A percentile compares a stretch with the other conserved stretches of the same genome.
Evolutionary conservation across 495 filamentous ascomycete genomes (phyloP).

Genomic region (Neurospora discreta): DNA sequence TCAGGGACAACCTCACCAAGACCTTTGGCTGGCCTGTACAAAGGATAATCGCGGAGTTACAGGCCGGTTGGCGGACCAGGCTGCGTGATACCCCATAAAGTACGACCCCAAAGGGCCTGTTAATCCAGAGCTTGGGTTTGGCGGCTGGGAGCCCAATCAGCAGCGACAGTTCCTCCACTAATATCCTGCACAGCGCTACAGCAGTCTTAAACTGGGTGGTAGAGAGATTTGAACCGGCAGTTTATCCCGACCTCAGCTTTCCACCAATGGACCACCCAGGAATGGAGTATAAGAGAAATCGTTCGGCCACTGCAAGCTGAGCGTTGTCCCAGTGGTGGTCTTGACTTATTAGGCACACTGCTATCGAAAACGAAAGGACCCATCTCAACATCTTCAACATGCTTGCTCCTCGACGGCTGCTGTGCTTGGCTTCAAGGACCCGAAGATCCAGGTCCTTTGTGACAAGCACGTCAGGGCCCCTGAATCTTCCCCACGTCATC

Average conservation of each 20-base stretch:
- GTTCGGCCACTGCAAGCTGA: neutral
- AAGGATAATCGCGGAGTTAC: neutral
- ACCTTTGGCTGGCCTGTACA: slow-evolving; percentile 18
- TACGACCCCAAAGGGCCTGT: neutral
- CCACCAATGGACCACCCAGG: neutral
- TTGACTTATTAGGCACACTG: slow-evolving; percentile 3
- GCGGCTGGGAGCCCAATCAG: neutral
- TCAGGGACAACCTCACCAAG: slow-evolving; percentile 1
- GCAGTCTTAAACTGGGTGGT: neutral
- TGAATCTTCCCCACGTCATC: neutral
- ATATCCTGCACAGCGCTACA: neutral
- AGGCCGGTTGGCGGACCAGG: neutral
- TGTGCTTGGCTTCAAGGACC: neutral
- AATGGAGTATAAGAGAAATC: neutral
- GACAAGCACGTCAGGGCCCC: neutral
- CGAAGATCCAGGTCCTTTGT: neutral
- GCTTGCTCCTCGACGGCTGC: slow-evolving; percentile 4
- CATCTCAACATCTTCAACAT: slow-evolving; percentile 4
- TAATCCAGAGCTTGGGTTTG: neutral
- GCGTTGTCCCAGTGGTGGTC: neutral
- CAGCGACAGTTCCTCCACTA: neutral
- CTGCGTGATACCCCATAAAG: neutral
- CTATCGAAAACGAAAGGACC: neutral
- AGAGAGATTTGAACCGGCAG: neutral
- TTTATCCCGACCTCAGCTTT: neutral